A percentile compares a stretch with the other conserved stretches of the same genome.
Conservation (phyloP, 352 stramenopile genomes). For the Phytopythium boreale region DNA sequence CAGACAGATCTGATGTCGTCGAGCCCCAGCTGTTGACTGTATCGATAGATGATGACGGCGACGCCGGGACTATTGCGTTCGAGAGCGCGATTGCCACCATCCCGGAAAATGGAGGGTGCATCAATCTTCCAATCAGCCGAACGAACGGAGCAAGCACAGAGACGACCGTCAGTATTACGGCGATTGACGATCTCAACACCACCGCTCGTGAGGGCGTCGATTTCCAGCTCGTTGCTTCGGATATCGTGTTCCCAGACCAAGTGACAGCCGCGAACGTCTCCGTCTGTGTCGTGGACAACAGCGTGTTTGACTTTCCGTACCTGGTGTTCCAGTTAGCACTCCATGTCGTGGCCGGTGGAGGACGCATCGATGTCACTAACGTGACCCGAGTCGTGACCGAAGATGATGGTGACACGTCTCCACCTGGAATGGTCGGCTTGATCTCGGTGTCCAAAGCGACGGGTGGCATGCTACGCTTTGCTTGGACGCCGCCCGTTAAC, state of each 20-base stretch:
- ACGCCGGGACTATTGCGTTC: constrained; percentile 55
- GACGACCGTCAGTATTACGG: constrained; percentile 22
- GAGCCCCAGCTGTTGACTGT: constrained; percentile 16
- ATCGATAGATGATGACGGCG: constrained; percentile 49
- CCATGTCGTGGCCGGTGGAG: constrained; percentile 22
- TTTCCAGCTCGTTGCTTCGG: constrained; percentile 21
- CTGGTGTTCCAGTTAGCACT: constrained; percentile 40
- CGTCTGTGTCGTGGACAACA: constrained; percentile 42
- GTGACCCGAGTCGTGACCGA: constrained; percentile 31
- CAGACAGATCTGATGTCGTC: constrained; percentile 27
- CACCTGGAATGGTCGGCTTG: constrained; percentile 25
- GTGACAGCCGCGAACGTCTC: constrained; percentile 15
- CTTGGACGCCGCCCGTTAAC: constrained; percentile 47
- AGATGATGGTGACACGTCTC: constrained; percentile 50
- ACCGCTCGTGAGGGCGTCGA: constrained; percentile 17
- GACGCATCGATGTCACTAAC: constrained; percentile 20
- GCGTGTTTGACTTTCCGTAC: constrained; percentile 42
- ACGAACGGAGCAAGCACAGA: constrained; percentile 27
- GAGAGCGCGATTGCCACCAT: constrained; percentile 12
- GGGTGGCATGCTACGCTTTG: constrained; percentile 39
- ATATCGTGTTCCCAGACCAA: constrained; percentile 38
- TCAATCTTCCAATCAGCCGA: constrained; percentile 32
- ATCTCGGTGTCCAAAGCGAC: constrained; percentile 23
- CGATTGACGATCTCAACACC: constrained; percentile 12
- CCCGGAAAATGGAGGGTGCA: constrained; percentile 18